Percentiles rank a stretch among this genome's conserved stretches.
Conservation (phyloP, 306 rosid genomes). For the Vicia villosa region DNA sequence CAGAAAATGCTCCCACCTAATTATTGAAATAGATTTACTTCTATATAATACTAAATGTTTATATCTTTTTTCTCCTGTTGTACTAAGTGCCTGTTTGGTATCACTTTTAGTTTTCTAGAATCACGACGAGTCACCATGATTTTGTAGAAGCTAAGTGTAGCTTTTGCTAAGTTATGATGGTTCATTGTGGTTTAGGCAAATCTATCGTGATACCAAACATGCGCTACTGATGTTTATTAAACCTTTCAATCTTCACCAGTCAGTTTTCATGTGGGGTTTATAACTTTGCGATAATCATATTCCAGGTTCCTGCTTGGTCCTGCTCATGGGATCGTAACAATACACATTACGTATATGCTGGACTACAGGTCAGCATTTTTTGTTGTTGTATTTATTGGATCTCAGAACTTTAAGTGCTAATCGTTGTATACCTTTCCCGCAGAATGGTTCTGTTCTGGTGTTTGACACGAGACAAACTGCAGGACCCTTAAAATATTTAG, state of each 20-base stretch:
- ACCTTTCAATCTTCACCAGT: constrained; percentile 25
- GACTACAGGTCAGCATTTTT: constrained; percentile 71
- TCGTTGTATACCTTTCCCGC: constrained; percentile 35
- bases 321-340: constrained; percentile 83
- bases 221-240: neutral
- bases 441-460: constrained; percentile 82
- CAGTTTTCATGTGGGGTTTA: neutral
- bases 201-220: too few relatives aligned
- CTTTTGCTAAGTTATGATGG: too few relatives aligned
- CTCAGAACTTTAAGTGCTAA: constrained; percentile 23
- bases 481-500: constrained; percentile 63
- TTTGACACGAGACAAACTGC: constrained; percentile 83
- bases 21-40: neutral
- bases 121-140: too few relatives aligned
- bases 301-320: constrained; percentile 86
- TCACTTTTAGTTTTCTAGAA: too few relatives aligned
- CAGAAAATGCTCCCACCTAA: neutral
- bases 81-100: neutral
- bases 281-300: constrained; percentile 40
- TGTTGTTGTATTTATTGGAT: constrained; percentile 26
- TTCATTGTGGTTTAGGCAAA: too few relatives aligned
- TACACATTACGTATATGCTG: constrained; percentile 69
- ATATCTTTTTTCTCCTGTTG: neutral
- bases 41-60: neutral
- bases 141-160: too few relatives aligned